Evolutionary conservation across 1,284 basidiomycete species (phyloP), one percentile per base, ranked within the genome.

Genomic region (Pseudozyma hubeiensis): DNA sequence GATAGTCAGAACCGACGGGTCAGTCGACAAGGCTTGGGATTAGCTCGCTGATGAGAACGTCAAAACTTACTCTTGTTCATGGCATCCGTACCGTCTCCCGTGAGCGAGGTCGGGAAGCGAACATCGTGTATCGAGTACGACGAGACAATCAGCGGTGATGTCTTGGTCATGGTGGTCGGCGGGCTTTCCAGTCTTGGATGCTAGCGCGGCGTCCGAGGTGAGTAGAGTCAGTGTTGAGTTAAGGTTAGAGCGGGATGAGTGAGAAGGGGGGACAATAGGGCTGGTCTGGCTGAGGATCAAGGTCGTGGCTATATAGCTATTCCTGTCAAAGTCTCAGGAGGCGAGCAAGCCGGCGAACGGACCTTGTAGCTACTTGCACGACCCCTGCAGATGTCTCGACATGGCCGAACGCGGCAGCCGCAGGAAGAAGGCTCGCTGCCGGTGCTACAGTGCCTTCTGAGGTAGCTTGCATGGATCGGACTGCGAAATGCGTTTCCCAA

Each of bases 71-170:
- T 92, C 43, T 92, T 92, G 86, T 96, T 95, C 93, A 91, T 92
- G 66, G 92, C 93, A 87, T 94, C 93, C 40, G 92, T 93, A 8
- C 93, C 93, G 86, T 94, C 92, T 33, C 93, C 92, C 16, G 91
- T 91, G 54, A 93, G 24, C 7, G 31, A 69, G 64, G 65, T 73
- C 11, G 62, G 68, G 54, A 75, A 66, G 41, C 61, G 71, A 24
- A 64, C 56, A 64, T 70, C 69, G 53, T 72, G 72, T 34, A 68
- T 74, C 44, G 66, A 66, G 55, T 66, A 73, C 60, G 65, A 68
- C 35, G 70, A 72, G 7, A 76, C 59, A 61, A 73, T 58, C 43
- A 73, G 39, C 7, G 58, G 62, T 29, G 69, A 64, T n/a, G 62
- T 55, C 33, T 56, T 60, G 24, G 69, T 66, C 68, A 72, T 72